Evolutionary conservation across 1,284 basidiomycete species (phyloP).

Genomic region (Heimioporus retisporus): DNA sequence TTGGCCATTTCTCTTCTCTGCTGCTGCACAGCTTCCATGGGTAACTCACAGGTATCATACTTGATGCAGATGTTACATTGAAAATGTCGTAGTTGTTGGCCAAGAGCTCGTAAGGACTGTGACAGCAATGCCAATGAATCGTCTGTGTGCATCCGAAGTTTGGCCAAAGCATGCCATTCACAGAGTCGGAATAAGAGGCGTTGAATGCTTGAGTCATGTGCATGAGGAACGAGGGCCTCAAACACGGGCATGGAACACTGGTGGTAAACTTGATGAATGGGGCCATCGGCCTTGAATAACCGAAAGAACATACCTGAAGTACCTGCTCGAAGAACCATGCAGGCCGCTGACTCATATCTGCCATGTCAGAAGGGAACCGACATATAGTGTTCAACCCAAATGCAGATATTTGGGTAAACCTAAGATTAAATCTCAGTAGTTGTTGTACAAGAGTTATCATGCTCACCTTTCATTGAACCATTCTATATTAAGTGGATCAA

Average conservation of each 20-base stretch:
- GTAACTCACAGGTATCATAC: too few species aligned
- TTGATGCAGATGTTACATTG: too few species aligned
- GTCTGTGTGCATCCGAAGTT: slow-evolving; percentile 4
- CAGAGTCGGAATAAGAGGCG: not conserved
- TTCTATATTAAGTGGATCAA: not conserved
- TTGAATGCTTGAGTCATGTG: not conserved
- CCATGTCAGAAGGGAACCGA: not conserved
- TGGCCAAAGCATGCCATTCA: slow-evolving; percentile 7
- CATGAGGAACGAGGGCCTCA: not conserved
- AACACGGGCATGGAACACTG: slow-evolving; percentile 7
- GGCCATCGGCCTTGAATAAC: too few species aligned
- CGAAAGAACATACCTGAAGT: not conserved
- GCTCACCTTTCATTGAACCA: not conserved
- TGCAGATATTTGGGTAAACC: not conserved
- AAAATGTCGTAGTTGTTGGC: too few species aligned
- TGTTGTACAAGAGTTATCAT: not conserved
- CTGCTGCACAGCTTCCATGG: too few species aligned
- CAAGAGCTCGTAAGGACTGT: too few species aligned
- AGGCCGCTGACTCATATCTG: not conserved
- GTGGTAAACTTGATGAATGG: too few species aligned
- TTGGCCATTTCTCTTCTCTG: too few species aligned
- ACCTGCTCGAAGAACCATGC: slow-evolving; percentile 1
- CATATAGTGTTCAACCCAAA: not conserved
- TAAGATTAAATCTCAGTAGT: not conserved
- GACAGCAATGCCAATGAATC: not conserved